Evolutionary conservation across 352 stramenopile genomes (phyloP), one percentile per base, ranked within the genome.

Genomic region (Plasmopara muralis): DNA sequence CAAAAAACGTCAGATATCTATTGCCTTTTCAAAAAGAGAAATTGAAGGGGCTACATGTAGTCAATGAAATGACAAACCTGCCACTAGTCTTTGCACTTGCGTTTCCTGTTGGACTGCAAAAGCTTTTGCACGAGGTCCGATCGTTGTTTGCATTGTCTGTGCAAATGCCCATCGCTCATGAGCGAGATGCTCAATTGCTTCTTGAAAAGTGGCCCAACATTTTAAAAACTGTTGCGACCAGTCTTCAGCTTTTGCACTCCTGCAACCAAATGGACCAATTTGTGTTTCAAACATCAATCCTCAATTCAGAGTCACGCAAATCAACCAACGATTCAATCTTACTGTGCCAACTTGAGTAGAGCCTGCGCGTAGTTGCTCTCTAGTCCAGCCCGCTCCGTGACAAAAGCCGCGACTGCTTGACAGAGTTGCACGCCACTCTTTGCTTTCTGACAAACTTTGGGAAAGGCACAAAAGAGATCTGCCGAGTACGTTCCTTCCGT

Each of bases 361-460:
- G 73, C 58, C 43, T 80, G 77, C 9, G 75, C 70, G 51, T 93
- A 93, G 37, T 60, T 51, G 30, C 63, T 69, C 58, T 93, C 82
- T 37, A 83, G 60, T 5, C 55, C 55, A 7, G 79, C 68, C 31
- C 76, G 74, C 39, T 90, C 82, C 2, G 72, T 66, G 1, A 90
- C 63, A 43, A 89, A 83, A 13, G 48, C 57, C 10, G 77, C 70
- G 30, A 93, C 64, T 43, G 74, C 77, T 29, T 90, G 79, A 55
- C 79, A 93, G 16, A 80, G 71, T 60, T 89, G 79, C 5, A 84
- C 77, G 47, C 82, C 79, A 62, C 65, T 79, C 57, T 85, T 90
- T 43, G 77, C 79, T 50, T 87, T 87, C 52, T 83, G 68, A 44
- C 75, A 87, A 43, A 93, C 82, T 49, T 68, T 74, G 5, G 66